phyloP scores from a whole-genome alignment of 1,139 yeast species.

The Saccharomyces uvarum region DNA sequence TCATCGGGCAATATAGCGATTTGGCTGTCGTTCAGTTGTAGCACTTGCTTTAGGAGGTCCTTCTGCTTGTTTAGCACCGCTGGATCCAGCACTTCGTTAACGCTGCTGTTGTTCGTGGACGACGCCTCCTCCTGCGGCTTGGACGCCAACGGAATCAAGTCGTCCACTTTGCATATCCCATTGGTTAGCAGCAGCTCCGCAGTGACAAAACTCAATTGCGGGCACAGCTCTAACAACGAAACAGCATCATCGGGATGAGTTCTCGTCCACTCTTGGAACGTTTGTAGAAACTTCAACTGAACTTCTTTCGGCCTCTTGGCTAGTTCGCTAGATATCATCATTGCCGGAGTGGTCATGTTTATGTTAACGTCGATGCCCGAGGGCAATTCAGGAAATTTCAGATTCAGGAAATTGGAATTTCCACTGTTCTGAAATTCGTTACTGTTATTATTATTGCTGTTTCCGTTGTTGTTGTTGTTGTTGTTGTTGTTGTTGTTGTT shows the following conservation, averaged over 20 bases:
- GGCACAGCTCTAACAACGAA: slow-evolving; percentile 57
- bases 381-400: slow-evolving; percentile 38
- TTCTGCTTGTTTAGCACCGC: slow-evolving; percentile 44
- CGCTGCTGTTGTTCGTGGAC: slow-evolving; percentile 8
- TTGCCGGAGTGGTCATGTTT: slow-evolving; percentile 51
- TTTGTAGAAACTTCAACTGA: slow-evolving; percentile 38
- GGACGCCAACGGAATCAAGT: slow-evolving; percentile 29
- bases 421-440: slow-evolving; percentile 9
- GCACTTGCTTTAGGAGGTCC: slow-evolving; percentile 46
- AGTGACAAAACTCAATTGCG: slow-evolving; percentile 73
- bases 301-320: slow-evolving; percentile 35
- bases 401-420: background rate
- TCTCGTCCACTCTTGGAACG: slow-evolving; percentile 56
- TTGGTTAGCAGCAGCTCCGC: slow-evolving; percentile 65
- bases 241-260: slow-evolving; percentile 59
- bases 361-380: slow-evolving; percentile 49
- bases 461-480: slow-evolving; percentile 8
- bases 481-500: slow-evolving; percentile 6
- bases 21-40: slow-evolving; percentile 58
- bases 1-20: slow-evolving; percentile 52
- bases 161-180: slow-evolving; percentile 29
- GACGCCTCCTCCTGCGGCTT: slow-evolving; percentile 6
- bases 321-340: slow-evolving; percentile 53
- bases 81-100: slow-evolving; percentile 34
- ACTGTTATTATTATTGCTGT: slow-evolving; percentile 10